A percentile compares a stretch with the other conserved stretches of the same genome.
These are phyloP conservation scores for Calonectria naviculata DNA, from an alignment of 2,329 filamentous ascomycete genomes.

Conservation along the genomic window DNA sequence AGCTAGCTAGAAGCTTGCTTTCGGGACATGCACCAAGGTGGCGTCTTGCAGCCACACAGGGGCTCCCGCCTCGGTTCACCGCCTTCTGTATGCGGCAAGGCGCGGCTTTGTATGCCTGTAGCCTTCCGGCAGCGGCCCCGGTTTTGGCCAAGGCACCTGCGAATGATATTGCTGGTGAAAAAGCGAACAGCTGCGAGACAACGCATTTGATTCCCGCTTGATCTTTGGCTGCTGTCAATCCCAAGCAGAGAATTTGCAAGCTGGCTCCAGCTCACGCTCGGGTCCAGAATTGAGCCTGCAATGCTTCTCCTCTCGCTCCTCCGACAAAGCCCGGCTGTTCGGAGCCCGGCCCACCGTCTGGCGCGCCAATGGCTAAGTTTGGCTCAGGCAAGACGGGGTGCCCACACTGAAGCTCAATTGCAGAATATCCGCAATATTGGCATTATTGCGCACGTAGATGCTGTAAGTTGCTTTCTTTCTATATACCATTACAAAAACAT, in stretches of 20 bases:
- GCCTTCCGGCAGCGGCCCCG: background rate
- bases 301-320: conserved; percentile 40
- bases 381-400: conserved; percentile 26
- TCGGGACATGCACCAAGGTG: conserved; percentile 9
- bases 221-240: conserved; percentile 4
- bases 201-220: conserved; percentile 7
- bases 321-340: conserved; percentile 32
- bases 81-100: conserved; percentile 17
- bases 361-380: conserved; percentile 36
- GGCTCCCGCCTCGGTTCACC: conserved; percentile 16
- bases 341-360: conserved; percentile 32
- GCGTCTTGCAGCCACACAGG: conserved; percentile 22
- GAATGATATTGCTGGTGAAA: conserved; percentile 34
- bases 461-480: conserved; percentile 57
- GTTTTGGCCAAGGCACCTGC: conserved; percentile 10
- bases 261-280: conserved; percentile 10
- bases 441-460: conserved; percentile 99
- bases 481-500: background rate
- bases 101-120: background rate
- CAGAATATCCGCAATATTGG: conserved; percentile 89
- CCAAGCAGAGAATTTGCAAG: conserved; percentile 31
- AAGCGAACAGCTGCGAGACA: conserved; percentile 22
- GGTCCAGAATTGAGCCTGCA: conserved; percentile 16
- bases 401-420: conserved; percentile 40
- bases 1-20: conserved; percentile 27